Evolutionary conservation across 2,329 filamentous ascomycete species (phyloP), one percentile per base, ranked within the genome.

Genomic region (Podosphaera aphanis): DNA sequence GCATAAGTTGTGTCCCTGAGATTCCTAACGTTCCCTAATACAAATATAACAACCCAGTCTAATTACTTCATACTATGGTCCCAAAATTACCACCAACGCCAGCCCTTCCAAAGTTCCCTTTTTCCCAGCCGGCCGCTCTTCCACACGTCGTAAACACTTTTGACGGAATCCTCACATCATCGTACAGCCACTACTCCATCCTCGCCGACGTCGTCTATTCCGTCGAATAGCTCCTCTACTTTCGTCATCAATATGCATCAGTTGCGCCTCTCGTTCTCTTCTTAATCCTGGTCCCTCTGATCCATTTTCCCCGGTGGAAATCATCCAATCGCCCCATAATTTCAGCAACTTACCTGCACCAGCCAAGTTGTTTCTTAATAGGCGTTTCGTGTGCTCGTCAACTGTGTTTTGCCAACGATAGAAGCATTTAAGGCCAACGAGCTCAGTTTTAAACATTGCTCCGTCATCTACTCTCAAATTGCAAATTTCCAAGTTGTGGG

Each of bases 371-470:
- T 83, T 83, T 3, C 73, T 68, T 44, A 93, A 61, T 0, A 94
- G 83, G 3, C 86, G 74, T 63, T 86, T 88, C 45, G 77, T 85
- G 61, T 95, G 88, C 60, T 94, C 85, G 53, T 94, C 81, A 3
- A 94, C 85, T 0, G 85, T 94, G 64, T 83, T 83, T 63, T 95
- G 88, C 74, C 83, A 94, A 37, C 81, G 84, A 60, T 93, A 93
- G 65, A 88, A 95, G 62, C 85, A 93, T 61, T 93, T 94, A 38
- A 95, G 69, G 5, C 76, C 69, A 49, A 95, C 84, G 47, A 92
- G 74, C 58, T 93, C 79, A 1, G 74, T 73, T 0, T 84, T 82
- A 54, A 78, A 86, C 1, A 55, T 54, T 2, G 49, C 47, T 13
- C 43, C 46, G 15, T 31, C 31, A 33, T 49, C 39, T 5, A 39